These are phyloP conservation scores for Ettlia oleoabundans DNA, from an alignment of 139 green algal species.

Conservation along the genomic window DNA sequence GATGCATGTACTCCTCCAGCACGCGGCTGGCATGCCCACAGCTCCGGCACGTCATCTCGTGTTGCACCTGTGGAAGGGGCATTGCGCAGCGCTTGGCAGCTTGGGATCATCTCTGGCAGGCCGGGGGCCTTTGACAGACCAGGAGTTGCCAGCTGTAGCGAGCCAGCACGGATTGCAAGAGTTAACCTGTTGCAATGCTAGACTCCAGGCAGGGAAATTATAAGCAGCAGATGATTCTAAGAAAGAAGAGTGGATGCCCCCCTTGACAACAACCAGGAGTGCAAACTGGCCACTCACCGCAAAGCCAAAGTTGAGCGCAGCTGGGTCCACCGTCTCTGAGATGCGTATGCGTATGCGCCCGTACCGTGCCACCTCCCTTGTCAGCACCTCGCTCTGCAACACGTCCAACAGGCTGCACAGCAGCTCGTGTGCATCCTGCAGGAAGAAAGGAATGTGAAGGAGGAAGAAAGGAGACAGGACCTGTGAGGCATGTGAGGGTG, in stretches of 20 bases:
- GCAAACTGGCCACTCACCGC: constrained; percentile 2
- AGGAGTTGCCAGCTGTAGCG: no score
- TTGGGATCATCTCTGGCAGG: no score
- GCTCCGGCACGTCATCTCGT: constrained; percentile 46
- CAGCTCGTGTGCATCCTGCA: constrained; percentile 33
- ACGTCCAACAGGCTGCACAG: constrained; percentile 68
- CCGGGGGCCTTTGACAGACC: no score
- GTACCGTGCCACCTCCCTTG: constrained; percentile 40
- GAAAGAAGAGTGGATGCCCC: no score
- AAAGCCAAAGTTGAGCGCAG: constrained; percentile 52
- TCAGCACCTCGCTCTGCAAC: constrained; percentile 68
- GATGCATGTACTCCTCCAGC: constrained; percentile 65
- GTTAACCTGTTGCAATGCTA: no score
- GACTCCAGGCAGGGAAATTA: no score
- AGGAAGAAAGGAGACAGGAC: neutral
- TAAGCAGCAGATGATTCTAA: no score
- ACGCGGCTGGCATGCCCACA: constrained; percentile 48
- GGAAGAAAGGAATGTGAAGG: no score
- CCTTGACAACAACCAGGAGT: no score
- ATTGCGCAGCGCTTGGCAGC: neutral
- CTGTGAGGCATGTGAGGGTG: no score
- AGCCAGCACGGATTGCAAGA: no score
- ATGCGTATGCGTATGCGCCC: constrained; percentile 31
- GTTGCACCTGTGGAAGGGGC: constrained; percentile 14
- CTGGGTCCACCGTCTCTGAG: constrained; percentile 48